These are phyloP conservation scores for Spiraea crenata DNA, from an alignment of 331 rosid genomes.

Conservation along the genomic window DNA sequence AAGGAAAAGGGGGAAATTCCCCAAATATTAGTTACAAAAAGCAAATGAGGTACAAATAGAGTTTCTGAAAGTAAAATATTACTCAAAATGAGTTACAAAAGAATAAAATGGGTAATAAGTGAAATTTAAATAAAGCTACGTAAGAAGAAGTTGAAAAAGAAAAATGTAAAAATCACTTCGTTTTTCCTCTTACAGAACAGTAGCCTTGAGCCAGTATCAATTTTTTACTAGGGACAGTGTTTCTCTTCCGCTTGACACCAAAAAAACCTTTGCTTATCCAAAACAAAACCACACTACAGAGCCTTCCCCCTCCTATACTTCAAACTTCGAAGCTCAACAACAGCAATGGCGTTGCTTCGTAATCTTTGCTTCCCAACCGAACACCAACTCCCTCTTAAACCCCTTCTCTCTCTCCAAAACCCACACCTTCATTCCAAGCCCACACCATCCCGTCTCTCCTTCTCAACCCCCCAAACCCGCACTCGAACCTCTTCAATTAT, in stretches of 20 bases:
- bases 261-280: constrained; percentile 16
- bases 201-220: too few relatives aligned
- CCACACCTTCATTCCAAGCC: constrained; percentile 17
- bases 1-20: too few relatives aligned
- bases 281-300: not conserved
- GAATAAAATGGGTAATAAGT: too few relatives aligned
- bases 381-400: constrained; percentile 22
- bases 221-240: too few relatives aligned
- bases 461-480: constrained; percentile 23
- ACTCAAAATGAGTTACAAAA: too few relatives aligned
- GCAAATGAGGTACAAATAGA: too few relatives aligned
- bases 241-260: not conserved
- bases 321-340: not conserved
- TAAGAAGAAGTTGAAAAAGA: too few relatives aligned
- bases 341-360: constrained; percentile 63
- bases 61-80: too few relatives aligned
- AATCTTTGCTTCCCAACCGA: constrained; percentile 30
- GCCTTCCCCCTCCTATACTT: not conserved
- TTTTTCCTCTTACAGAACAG: too few relatives aligned
- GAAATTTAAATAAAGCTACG: too few relatives aligned
- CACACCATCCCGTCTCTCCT: constrained; percentile 21
- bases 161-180: too few relatives aligned
- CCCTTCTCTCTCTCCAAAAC: constrained; percentile 24
- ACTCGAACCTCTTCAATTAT: constrained; percentile 7
- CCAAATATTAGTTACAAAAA: too few relatives aligned